phyloP scores from a whole-genome alignment of 2,329 filamentous ascomycete species.

The Colletotrichum sansevieriae region DNA sequence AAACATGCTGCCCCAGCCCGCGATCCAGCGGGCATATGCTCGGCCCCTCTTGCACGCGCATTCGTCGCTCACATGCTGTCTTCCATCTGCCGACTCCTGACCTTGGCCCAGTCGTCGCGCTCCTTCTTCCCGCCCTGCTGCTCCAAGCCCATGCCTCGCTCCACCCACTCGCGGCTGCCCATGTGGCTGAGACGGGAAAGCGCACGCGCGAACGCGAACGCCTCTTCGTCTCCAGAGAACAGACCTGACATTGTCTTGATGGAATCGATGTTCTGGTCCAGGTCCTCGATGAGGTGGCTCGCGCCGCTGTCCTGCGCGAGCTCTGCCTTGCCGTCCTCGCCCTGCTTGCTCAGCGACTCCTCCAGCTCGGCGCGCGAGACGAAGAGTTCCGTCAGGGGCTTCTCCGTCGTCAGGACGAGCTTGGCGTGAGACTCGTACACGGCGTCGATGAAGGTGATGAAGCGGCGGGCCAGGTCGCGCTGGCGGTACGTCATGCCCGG shows the following conservation, averaged over 20 bases:
- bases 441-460: slow-evolving; percentile 98
- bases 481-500: slow-evolving; percentile 91
- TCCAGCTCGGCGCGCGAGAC: slow-evolving; percentile 78
- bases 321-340: slow-evolving; percentile 48
- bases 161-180: slow-evolving; percentile 95
- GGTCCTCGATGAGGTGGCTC: slow-evolving; percentile 85
- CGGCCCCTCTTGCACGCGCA: not conserved
- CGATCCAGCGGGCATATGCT: slow-evolving; percentile 7
- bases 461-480: slow-evolving; percentile 88
- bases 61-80: slow-evolving; percentile 67
- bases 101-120: slow-evolving; percentile 74
- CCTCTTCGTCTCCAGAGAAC: slow-evolving; percentile 95
- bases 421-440: slow-evolving; percentile 96
- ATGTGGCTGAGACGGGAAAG: slow-evolving; percentile 89
- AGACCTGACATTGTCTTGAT: slow-evolving; percentile 83
- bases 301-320: slow-evolving; percentile 68
- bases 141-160: slow-evolving; percentile 80
- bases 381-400: slow-evolving; percentile 88
- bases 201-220: slow-evolving; percentile 94
- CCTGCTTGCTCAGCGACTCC: slow-evolving; percentile 63
- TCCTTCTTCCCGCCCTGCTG: slow-evolving; percentile 73
- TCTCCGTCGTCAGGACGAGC: slow-evolving; percentile 90
- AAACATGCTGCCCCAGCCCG: slow-evolving; percentile 1
- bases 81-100: slow-evolving; percentile 76
- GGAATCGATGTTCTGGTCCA: slow-evolving; percentile 86